Conservation (phyloP, 768 basidiomycete genomes). For the Galerina sulciceps region DNA sequence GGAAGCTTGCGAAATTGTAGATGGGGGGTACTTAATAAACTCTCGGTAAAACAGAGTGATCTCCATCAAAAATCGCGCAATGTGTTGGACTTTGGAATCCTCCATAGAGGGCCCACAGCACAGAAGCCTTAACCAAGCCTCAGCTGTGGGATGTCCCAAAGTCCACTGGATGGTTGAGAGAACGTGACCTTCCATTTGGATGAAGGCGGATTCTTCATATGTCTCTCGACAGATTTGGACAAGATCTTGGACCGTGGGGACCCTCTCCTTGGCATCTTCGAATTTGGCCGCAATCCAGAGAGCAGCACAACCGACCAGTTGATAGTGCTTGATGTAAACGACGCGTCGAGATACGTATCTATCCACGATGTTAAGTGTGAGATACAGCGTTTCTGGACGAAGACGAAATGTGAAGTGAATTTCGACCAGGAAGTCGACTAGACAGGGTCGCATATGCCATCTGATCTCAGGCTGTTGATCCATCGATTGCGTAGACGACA, state of each 20-base stretch:
- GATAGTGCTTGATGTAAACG: constrained; percentile 99
- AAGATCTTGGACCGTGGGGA: constrained; percentile 94
- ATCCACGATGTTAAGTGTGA: constrained; percentile 98
- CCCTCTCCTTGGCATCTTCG: constrained; percentile 98
- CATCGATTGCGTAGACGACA: constrained; percentile 94
- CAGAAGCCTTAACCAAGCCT: constrained; percentile 92
- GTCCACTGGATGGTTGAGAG: constrained; percentile 96
- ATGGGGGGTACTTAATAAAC: constrained; percentile 85
- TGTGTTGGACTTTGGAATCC: constrained; percentile 90
- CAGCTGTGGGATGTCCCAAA: constrained; percentile 96
- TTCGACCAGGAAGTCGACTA: constrained; percentile 98
- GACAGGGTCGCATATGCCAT: constrained; percentile 99
- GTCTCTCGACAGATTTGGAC: constrained; percentile 95
- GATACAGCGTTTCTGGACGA: constrained; percentile 97
- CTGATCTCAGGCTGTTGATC: constrained; percentile 98
- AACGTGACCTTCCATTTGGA: constrained; percentile 99
- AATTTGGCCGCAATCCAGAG: constrained; percentile 99
- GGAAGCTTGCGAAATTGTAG: constrained; percentile 87
- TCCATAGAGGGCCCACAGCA: constrained; percentile 78
- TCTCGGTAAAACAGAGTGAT: constrained; percentile 98
- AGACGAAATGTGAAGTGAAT: constrained; percentile 98
- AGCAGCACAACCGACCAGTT: constrained; percentile 97
- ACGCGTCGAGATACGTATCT: constrained; percentile 98
- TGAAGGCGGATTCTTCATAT: constrained; percentile 96
- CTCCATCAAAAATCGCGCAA: constrained; percentile 98